phyloP scores from a whole-genome alignment of 768 basidiomycete genomes.

The Calocera viscosa region DNA sequence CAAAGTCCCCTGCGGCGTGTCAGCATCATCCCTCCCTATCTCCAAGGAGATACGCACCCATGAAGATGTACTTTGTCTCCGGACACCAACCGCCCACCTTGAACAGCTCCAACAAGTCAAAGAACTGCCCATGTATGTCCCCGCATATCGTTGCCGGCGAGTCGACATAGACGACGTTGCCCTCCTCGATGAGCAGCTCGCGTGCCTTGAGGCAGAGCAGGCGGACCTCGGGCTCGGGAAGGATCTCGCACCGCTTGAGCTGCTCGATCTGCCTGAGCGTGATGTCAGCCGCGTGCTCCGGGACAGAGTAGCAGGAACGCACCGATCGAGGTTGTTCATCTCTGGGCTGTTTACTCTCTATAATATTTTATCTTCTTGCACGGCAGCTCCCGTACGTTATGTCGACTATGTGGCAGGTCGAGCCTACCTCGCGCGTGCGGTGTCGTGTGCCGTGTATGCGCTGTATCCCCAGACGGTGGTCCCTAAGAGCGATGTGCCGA shows the following conservation, averaged over 20 bases:
- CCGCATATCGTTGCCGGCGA: slow-evolving; percentile 92
- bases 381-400: too few relatives aligned
- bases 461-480: background rate
- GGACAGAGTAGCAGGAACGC: background rate
- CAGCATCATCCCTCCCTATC: background rate
- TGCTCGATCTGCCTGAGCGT: slow-evolving; percentile 85
- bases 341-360: background rate
- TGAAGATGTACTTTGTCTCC: slow-evolving; percentile 89
- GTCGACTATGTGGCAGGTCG: too few relatives aligned
- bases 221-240: slow-evolving; percentile 93
- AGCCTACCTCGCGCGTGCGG: background rate
- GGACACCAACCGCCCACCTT: slow-evolving; percentile 76
- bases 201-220: slow-evolving; percentile 88
- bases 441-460: background rate
- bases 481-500: background rate
- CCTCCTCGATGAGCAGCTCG: slow-evolving; percentile 94
- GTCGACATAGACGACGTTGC: slow-evolving; percentile 91
- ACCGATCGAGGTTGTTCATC: slow-evolving; percentile 8
- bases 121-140: slow-evolving; percentile 96
- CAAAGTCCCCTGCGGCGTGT: slow-evolving; percentile 68
- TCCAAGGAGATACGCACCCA: slow-evolving; percentile 47
- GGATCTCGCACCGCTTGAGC: slow-evolving; percentile 83
- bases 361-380: background rate
- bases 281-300: background rate
- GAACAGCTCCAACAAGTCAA: slow-evolving; percentile 79